Evolutionary conservation across 345 rosid species (phyloP).

Genomic region (Orychophragmus violaceus): DNA sequence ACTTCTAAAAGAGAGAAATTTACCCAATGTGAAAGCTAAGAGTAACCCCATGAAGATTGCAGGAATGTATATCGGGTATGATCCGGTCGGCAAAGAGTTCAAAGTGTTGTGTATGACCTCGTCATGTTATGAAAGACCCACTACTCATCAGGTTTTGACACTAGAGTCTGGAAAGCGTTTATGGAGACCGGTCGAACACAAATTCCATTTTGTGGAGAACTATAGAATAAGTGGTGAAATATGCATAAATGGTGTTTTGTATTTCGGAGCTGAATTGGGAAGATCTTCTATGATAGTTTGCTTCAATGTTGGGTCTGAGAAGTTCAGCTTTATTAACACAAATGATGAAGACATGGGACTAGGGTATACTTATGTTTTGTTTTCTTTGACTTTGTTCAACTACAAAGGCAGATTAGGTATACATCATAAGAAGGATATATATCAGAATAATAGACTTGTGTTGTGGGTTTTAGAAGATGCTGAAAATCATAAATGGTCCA

Average conservation of each 20-base stretch:
- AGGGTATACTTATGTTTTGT: not conserved
- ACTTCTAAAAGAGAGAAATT: too few relatives aligned
- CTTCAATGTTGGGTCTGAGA: not conserved
- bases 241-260: conserved; percentile 1
- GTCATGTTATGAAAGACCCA: not conserved
- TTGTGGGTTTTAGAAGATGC: not conserved
- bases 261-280: not conserved
- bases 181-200: not conserved
- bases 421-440: not conserved
- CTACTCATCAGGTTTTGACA: conserved; percentile 1
- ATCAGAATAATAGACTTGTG: not conserved
- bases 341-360: not conserved
- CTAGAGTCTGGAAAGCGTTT: not conserved
- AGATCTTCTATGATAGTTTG: not conserved
- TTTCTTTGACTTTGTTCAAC: not conserved
- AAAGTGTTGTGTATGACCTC: not conserved
- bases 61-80: too few relatives aligned
- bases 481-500: not conserved
- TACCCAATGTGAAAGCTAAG: too few relatives aligned
- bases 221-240: not conserved
- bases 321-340: not conserved
- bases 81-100: too few relatives aligned
- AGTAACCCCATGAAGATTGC: too few relatives aligned
- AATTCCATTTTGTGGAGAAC: not conserved
- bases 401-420: not conserved